Evolutionary conservation across 108 stramenopile genomes (phyloP), one percentile per base, ranked within the genome.

Genomic region (Bacterosira constricta): DNA sequence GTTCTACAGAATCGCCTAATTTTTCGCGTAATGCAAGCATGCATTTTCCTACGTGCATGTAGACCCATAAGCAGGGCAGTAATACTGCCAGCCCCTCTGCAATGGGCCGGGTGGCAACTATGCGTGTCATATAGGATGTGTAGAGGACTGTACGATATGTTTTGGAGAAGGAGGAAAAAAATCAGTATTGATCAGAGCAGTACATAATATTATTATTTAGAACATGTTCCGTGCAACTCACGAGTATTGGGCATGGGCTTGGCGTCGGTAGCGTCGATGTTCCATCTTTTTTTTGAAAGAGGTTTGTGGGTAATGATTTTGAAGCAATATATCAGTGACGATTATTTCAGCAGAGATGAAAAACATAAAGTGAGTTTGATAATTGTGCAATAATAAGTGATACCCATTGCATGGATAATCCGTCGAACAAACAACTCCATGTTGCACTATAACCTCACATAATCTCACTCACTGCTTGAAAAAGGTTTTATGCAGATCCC

Each of bases 31-130:
- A 64, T 64, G 82, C 65, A 0, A 93, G 81, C 91, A 93, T 96
- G 58, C 80, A 77, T 39, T 92, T 84, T 6, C 94, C 94, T 6
- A 96, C 90, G 69, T 93, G 89, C 88, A 87, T 84, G 63, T 93
- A 96, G 0, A 93, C 91, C 94, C 94, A 96, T 66, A 91, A 92
- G 59, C 94, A 96, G 4, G 94, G 91, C 18, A 96, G 60, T 50
- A 96, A 49, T 3, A 83, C 86, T 6, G 91, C 91, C 53, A 96
- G 49, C 18, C 94, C 94, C 65, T 96, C 86, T 1, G 82, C 87
- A 56, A 85, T 75, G 15, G 80, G 73, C 66, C 69, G 20, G 2
- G 91, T 89, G 1, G 83, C 58, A 25, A 88, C 84, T 26, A 91
- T 60, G 23, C 86, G 81, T 18, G 84, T 63, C 90, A 96, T 87